A percentile compares a stretch with the other conserved stretches of the same genome.
Conservation (phyloP, 2,329 filamentous ascomycete species). For the Hawksworthiomyces lignivorus region DNA sequence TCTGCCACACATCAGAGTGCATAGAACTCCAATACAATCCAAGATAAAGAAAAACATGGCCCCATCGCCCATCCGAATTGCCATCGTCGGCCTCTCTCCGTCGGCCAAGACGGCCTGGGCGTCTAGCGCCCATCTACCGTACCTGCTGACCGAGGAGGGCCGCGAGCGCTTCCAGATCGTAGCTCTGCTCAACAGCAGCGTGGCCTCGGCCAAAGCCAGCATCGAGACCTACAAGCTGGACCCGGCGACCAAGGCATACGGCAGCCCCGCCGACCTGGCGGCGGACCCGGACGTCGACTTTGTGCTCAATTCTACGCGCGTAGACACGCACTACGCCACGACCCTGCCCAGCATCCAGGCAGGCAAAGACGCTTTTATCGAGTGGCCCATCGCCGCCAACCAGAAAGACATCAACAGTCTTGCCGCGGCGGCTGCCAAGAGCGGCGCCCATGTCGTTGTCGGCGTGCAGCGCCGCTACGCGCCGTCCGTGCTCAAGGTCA, state of each 20-base stretch:
- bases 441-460: constrained; percentile 33
- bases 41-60: no score
- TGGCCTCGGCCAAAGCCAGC: constrained; percentile 34
- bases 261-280: constrained; percentile 38
- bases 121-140: constrained; percentile 47
- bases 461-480: constrained; percentile 43
- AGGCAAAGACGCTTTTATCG: constrained; percentile 46
- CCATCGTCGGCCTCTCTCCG: no score
- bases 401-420: constrained; percentile 33
- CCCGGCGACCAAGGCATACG: constrained; percentile 36
- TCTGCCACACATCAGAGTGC: no score
- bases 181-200: constrained; percentile 42
- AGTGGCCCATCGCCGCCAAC: constrained; percentile 50
- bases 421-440: constrained; percentile 23
- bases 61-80: no score
- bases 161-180: constrained; percentile 38
- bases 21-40: no score
- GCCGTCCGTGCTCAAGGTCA: constrained; percentile 35
- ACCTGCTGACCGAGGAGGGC: constrained; percentile 40
- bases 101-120: no score
- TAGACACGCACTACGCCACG: constrained; percentile 42
- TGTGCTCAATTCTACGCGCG: constrained; percentile 46
- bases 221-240: constrained; percentile 34
- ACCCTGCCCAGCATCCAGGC: constrained; percentile 38
- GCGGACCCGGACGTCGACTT: constrained; percentile 43